Evolutionary conservation across 139 green algal species (phyloP), one percentile per base, ranked within the genome.

Genomic region (Mesostigma viride): DNA sequence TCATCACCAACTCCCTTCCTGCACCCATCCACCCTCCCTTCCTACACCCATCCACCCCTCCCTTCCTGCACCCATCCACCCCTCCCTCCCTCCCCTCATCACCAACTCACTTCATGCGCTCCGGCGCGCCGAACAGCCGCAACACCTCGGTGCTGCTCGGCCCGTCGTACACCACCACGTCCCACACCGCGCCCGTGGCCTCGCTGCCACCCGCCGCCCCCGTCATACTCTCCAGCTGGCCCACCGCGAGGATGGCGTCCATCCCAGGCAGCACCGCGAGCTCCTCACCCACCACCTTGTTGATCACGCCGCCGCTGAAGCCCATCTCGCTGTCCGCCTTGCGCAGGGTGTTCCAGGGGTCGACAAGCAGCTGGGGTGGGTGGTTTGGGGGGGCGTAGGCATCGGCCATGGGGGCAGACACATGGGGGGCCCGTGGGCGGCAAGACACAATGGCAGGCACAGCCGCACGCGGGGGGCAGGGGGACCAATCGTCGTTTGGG

Each of bases 221-320:
- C 0, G 68, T 51, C n/a, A 74, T 27, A 5, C 58, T 31, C 69
- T 76, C 69, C 14, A 76, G 31, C 0, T 35, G 45, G 20, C 56
- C 61, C 0, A 58, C 28, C 6, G 69, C 69, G 27, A 76, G 28
- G 14, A 70, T 11, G 0, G 57, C 24, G 64, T 76, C 69, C 58
- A 76, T 62, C 0, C 61, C 62, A 27, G 69, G 69, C 31, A 76
- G 69, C 14, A 76, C 45, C 0, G 24, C 61, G 0, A 76, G 30
- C 40, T 76, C 69, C 69, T 76, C 69, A 20, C 62, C 69, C 34
- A 46, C 45, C 35, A 76, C 69, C 69, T 76, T 61, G 33, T 70
- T 32, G 5, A 76, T 61, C 31, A 59, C 62, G 3, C 69, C 69
- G 11, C 67, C 34, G 44, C 62, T 76, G 36, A 71, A 66, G 3